These are phyloP conservation scores for Coprinopsis sp. DNA, from an alignment of 768 basidiomycete species.

Conservation along the genomic window DNA sequence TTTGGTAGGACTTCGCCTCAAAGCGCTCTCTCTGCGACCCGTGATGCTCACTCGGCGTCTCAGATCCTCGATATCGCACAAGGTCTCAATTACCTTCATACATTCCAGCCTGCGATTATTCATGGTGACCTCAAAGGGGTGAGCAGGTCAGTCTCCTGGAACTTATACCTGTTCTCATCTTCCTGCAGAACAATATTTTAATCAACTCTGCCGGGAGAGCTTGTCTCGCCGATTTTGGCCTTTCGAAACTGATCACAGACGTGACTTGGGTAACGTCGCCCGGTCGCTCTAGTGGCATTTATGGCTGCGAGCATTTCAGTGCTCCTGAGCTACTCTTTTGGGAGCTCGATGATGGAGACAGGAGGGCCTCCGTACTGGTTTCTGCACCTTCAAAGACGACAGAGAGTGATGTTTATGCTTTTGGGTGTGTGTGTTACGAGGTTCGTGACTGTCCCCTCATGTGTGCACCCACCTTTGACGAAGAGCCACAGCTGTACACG, in stretches of 20 bases:
- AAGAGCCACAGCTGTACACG: not conserved
- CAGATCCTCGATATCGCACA: constrained; percentile 12
- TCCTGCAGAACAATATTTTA: constrained; percentile 7
- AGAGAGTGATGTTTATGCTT: not conserved
- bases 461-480: not conserved
- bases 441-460: not conserved
- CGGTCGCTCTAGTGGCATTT: not conserved
- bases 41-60: not conserved
- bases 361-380: too few species aligned
- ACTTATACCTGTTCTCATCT: not conserved
- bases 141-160: not conserved
- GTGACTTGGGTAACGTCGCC: not conserved
- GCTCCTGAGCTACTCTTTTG: not conserved
- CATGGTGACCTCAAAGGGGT: constrained; percentile 12
- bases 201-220: constrained; percentile 7
- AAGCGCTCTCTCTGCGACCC: not conserved
- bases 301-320: not conserved
- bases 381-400: not conserved
- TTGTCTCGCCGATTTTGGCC: constrained; percentile 12
- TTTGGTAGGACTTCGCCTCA: constrained; percentile 5
- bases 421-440: not conserved
- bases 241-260: not conserved
- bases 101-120: constrained; percentile 3
- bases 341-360: not conserved
- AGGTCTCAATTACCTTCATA: constrained; percentile 9